Evolutionary conservation across 192 early-diverging fungal species (phyloP), one percentile per base, ranked within the genome.

Genomic region (Coemansia sp.): DNA sequence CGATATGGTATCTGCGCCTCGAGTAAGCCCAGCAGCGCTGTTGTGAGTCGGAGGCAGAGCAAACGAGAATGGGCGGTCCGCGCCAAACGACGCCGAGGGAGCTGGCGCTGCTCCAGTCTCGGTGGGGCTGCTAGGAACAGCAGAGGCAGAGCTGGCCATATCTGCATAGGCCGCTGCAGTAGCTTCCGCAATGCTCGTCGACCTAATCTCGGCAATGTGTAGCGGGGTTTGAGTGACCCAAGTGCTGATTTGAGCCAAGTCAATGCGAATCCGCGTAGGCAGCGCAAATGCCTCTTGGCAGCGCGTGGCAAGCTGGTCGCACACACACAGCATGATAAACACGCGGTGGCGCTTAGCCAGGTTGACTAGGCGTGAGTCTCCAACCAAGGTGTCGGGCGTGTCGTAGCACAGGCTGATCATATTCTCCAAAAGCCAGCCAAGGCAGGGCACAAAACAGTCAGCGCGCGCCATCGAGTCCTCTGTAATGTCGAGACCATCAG

Each of bases 401-500:
- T 86, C 85, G 43, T 87, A 86, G 79, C 89, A 90, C 46, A 89
- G 67, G 64, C 89, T 87, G 37, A 89, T 60, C 84, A 89, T 86
- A 31, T 88, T 86, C 60, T 89, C 88, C 53, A 92, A 76, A 57
- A 92, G 70, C 90, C 90, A 92, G 8, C 85, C 89, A n/a, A 92
- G 38, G 48, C 87, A 84, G 7, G 89, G 88, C 9, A 88, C 90
- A 24, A 89, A 63, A 14, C 82, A 76, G 64, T 71, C 69, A 0
- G 74, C 74, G 0, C 73, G 70, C 8, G 71, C 43, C 69, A 78
- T 76, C 48, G 70, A 63, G 53, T 74, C 76, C 11, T 70, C 63
- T 3, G 73, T 65, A 10, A 72, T 64, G 53, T 71, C 70, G 14
- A 70, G 62, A n/a, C 55, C 63, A 8, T 76, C 76, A 20, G 37